Evolutionary conservation across 495 filamentous ascomycete species (phyloP).

Genomic region (Aspergillus funiculosus): DNA sequence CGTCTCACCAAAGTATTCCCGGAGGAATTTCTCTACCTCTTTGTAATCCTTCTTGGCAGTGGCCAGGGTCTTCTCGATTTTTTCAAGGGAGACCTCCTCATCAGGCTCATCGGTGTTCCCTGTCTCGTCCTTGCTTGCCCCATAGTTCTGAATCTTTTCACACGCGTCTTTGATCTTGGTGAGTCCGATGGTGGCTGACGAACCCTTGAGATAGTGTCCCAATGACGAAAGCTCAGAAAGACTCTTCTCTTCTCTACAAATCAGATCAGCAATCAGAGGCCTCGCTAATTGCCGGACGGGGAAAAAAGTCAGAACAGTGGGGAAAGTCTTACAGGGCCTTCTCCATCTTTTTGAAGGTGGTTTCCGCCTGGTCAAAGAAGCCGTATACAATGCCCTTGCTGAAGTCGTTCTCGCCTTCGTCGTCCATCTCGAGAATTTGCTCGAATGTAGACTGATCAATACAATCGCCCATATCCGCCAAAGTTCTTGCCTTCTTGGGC

Average conservation of each 20-base stretch:
- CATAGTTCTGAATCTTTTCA: constrained; percentile 94
- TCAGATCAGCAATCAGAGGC: constrained; percentile 13
- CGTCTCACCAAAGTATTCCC: constrained; percentile 59
- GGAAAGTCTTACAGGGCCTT: constrained; percentile 60
- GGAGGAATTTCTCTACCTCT: constrained; percentile 66
- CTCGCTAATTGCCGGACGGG: background rate
- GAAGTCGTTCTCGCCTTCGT: constrained; percentile 72
- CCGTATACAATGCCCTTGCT: constrained; percentile 80
- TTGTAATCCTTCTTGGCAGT: constrained; percentile 69
- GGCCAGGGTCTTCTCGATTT: constrained; percentile 62
- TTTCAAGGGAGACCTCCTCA: constrained; percentile 56
- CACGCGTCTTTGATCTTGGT: constrained; percentile 88
- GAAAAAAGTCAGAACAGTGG: background rate
- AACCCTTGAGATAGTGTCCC: constrained; percentile 96
- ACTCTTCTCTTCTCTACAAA: constrained; percentile 53
- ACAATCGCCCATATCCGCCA: constrained; percentile 56
- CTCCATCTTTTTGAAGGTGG: constrained; percentile 85
- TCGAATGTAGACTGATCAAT: constrained; percentile 79
- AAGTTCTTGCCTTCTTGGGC: constrained; percentile 43
- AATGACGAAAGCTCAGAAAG: constrained; percentile 69
- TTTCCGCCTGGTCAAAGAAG: constrained; percentile 88
- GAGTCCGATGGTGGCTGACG: constrained; percentile 92
- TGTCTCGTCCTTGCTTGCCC: constrained; percentile 69
- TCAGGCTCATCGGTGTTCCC: constrained; percentile 59
- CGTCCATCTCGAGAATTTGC: constrained; percentile 97